A percentile compares a stretch with the other conserved stretches of the same genome.
Conservation (phyloP, 1,284 basidiomycete genomes). For the Grifola frondosa region DNA sequence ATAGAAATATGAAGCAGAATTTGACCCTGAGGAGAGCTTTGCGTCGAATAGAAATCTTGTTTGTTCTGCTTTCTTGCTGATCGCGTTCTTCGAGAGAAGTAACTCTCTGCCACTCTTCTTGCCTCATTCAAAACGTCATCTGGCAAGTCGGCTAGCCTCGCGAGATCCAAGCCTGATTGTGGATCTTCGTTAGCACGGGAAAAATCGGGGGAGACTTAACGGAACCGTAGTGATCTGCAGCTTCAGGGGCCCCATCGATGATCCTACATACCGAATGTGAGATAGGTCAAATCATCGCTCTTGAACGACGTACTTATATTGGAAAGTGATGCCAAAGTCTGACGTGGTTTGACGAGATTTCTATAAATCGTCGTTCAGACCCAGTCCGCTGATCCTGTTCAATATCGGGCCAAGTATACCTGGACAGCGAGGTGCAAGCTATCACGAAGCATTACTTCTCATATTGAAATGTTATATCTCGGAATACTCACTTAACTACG, state of each 20-base stretch:
- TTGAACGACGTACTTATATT: conserved; percentile 62
- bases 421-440: conserved; percentile 84
- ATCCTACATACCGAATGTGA: conserved; percentile 45
- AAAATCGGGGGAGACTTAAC: conserved; percentile 24
- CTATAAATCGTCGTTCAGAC: conserved; percentile 41
- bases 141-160: conserved; percentile 81
- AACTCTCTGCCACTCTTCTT: conserved; percentile 61
- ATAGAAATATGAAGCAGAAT: background rate
- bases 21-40: conserved; percentile 68
- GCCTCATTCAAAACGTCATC: conserved; percentile 62
- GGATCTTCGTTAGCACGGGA: background rate
- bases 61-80: conserved; percentile 59
- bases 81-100: conserved; percentile 57
- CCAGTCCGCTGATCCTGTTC: too few relatives aligned
- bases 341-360: conserved; percentile 50
- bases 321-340: conserved; percentile 71
- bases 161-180: conserved; percentile 75
- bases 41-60: conserved; percentile 56
- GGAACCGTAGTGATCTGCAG: conserved; percentile 69
- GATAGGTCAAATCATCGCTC: background rate
- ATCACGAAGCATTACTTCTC: background rate
- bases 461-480: background rate
- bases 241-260: conserved; percentile 60
- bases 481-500: conserved; percentile 67
- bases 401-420: conserved; percentile 39